Conservation (phyloP, 768 basidiomycete genomes). For the Boletus barrowsii region DNA sequence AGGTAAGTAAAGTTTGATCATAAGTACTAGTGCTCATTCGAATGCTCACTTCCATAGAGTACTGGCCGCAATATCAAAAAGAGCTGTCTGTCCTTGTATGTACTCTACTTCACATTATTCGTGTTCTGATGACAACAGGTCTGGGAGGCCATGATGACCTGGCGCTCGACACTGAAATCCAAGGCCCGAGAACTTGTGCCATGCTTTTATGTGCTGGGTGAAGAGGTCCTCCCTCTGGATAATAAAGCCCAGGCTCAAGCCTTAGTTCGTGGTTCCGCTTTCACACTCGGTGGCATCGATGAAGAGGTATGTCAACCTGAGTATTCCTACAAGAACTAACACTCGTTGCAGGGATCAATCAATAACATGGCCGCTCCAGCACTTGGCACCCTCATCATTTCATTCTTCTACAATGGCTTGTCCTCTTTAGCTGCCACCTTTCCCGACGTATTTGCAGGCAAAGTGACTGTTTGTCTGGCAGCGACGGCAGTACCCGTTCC, state of each 20-base stretch:
- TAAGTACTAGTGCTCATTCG: not conserved
- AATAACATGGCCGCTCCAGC: not conserved
- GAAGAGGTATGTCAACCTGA: not conserved
- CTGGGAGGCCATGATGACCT: not conserved
- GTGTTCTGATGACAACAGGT: not conserved
- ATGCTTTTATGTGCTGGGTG: not conserved
- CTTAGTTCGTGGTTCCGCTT: not conserved
- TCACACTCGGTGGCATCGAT: not conserved
- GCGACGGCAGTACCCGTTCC: not conserved
- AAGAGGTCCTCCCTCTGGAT: not conserved
- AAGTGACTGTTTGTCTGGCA: not conserved
- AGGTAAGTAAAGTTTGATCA: not conserved
- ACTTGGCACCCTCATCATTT: not conserved
- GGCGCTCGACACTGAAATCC: not conserved
- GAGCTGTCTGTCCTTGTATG: not conserved
- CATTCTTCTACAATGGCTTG: not conserved
- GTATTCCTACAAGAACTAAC: not conserved
- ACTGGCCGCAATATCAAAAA: not conserved
- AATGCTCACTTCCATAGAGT: not conserved
- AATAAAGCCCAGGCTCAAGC: not conserved
- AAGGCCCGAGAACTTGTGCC: not conserved
- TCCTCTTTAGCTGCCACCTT: not conserved
- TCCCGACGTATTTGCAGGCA: not conserved
- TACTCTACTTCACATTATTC: not conserved
- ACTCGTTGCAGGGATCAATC: not conserved